These are phyloP conservation scores for Cryphonectria radicalis DNA, from an alignment of 2,329 filamentous ascomycete genomes.

Conservation along the genomic window DNA sequence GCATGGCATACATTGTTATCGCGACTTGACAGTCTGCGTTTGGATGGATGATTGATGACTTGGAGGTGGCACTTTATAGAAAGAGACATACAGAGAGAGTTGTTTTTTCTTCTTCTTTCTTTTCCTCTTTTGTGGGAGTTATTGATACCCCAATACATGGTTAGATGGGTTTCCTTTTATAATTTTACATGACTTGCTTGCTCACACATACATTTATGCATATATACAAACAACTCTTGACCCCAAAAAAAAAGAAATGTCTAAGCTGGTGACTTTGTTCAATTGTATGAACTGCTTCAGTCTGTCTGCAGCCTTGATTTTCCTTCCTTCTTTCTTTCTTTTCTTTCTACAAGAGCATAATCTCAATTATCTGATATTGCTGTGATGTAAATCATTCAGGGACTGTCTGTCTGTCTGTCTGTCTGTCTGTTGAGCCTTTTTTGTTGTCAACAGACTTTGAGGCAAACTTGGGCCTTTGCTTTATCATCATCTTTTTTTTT, in stretches of 20 bases:
- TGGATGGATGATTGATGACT: neutral
- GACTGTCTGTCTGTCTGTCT: too few relatives aligned
- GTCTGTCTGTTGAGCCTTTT: too few relatives aligned
- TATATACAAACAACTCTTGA: neutral
- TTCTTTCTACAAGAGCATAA: neutral
- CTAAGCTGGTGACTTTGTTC: too few relatives aligned
- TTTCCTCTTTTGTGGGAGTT: too few relatives aligned
- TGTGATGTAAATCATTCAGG: neutral
- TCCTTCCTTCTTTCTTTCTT: too few relatives aligned
- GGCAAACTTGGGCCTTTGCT: neutral
- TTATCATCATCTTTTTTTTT: neutral
- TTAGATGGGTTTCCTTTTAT: slow-evolving; percentile 4
- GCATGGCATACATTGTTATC: neutral
- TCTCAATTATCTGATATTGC: neutral
- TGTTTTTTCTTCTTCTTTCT: neutral
- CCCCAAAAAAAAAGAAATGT: too few relatives aligned
- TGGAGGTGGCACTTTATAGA: neutral
- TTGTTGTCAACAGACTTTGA: neutral
- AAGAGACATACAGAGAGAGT: neutral
- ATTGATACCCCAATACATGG: slow-evolving; percentile 7
- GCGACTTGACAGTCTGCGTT: neutral
- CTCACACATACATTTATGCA: neutral
- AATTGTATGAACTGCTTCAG: neutral
- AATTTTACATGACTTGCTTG: neutral
- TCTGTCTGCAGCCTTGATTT: neutral